Evolutionary conservation across 805 yeast genomes (phyloP), one percentile per base, ranked within the genome.

Genomic region (Teunomyces kruisii): DNA sequence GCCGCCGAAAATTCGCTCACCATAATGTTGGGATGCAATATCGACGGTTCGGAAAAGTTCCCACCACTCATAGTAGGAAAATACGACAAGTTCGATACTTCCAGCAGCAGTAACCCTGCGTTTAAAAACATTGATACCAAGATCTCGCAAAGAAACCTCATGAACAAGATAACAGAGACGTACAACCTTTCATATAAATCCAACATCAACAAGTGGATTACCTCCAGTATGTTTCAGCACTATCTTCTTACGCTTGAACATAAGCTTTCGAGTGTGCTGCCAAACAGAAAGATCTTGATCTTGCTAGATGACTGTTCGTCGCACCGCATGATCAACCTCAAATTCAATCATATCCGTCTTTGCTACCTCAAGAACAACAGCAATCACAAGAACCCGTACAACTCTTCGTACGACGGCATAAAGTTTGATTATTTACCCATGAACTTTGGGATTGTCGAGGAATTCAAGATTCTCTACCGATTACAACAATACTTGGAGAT

Each of bases 371-470:
- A 70, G 42, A 70, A 70, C 47, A 68, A 68, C 28, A 56, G 67
- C 22, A 66, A 62, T 40, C 71, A 68, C 45, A 68, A 63, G 40
- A 68, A 65, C 37, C 70, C 72, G 0, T 67, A 58, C 51, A 59
- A 56, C 37, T 60, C 70, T 5, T 49, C 58, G 9, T 61, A 53
- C 44, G 62, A 75, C 29, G 82, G 81, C 32, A 67, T 75, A 28
- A 78, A 74, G 48, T 65, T 81, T 42, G 75, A 74, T 52, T 80
- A 78, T 54, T 58, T 80, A 28, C 87, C 87, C 6, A 80, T 81
- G 70, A 78, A 74, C 47, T 80, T 82, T 74, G 88, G 88, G 3
- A 78, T 82, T 3, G 69, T 78, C 32, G 80, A 79, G 46, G 87
- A 83, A 53, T 79, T 83, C 56, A 80, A 80, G 54, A 70, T 80